Evolutionary conservation across 176 grass and related monocot genomes (phyloP).

Genomic region (Leersia perrieri): DNA sequence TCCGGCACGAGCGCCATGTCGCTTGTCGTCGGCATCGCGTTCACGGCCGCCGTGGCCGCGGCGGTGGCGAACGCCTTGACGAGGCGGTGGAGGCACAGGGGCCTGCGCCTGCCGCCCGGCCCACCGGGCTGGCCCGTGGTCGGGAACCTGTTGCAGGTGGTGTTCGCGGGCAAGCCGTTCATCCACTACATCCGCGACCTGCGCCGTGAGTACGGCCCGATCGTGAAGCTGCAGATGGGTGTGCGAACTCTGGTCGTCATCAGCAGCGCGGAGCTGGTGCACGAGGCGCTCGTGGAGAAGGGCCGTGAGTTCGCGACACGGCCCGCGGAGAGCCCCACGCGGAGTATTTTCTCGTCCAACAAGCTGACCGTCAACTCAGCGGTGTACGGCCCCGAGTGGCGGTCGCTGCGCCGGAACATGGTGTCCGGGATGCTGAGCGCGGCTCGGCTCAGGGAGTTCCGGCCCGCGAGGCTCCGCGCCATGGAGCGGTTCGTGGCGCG

Average conservation of each 20-base stretch:
- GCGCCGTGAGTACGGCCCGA: conserved; percentile 60
- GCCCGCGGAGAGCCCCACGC: conserved; percentile 66
- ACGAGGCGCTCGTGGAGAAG: conserved; percentile 84
- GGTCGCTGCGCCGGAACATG: conserved; percentile 86
- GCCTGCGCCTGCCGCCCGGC: conserved; percentile 58
- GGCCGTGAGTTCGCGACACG: conserved; percentile 63
- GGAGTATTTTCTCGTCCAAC: conserved; percentile 84
- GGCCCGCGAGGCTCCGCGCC: conserved; percentile 44
- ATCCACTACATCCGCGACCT: conserved; percentile 75
- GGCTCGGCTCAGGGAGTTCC: conserved; percentile 64
- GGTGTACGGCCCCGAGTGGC: conserved; percentile 78
- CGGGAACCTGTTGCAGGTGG: conserved; percentile 86
- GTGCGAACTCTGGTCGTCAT: conserved; percentile 79
- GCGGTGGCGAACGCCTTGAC: background rate
- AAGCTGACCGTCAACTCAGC: conserved; percentile 94
- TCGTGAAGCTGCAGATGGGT: conserved; percentile 82
- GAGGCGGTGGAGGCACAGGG: conserved; percentile 35
- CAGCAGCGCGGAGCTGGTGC: conserved; percentile 69
- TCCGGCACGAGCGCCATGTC: background rate
- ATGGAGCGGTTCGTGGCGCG: conserved; percentile 86
- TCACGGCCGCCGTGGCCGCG: conserved; percentile 28
- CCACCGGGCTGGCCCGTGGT: conserved; percentile 71
- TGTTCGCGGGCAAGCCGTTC: conserved; percentile 83
- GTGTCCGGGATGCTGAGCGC: conserved; percentile 84
- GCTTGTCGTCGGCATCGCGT: background rate